These are phyloP conservation scores for Acanthochlamys bracteata DNA, from an alignment of 106 monocot species.

Conservation along the genomic window DNA sequence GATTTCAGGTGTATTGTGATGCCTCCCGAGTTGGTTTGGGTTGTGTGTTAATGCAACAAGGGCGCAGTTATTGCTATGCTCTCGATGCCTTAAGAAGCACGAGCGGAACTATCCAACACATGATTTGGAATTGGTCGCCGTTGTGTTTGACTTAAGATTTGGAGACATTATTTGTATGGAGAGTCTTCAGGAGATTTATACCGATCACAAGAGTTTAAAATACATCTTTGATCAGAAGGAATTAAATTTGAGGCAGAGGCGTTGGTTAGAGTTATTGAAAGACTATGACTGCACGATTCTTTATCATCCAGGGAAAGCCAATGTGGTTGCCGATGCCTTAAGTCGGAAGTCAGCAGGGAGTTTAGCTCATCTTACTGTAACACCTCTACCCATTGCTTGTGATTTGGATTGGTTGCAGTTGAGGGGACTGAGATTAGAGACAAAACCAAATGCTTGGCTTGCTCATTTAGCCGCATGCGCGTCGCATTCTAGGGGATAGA, in stretches of 20 bases:
- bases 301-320: slow-evolving; percentile 9
- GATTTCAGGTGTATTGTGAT: slow-evolving; percentile 10
- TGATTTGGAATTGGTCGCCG: neutral
- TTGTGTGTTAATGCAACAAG: neutral
- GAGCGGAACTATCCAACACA: neutral
- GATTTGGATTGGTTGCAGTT: too few species aligned
- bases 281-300: neutral
- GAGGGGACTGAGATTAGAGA: too few species aligned
- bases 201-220: too few species aligned
- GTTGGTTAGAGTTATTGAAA: too few species aligned
- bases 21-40: neutral
- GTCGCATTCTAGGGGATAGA: too few species aligned
- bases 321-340: slow-evolving; percentile 10
- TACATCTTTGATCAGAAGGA: too few species aligned
- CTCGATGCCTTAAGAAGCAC: neutral
- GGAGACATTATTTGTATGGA: slow-evolving; percentile 1
- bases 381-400: too few species aligned
- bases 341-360: too few species aligned
- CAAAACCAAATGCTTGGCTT: too few species aligned
- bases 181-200: neutral
- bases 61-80: slow-evolving; percentile 11
- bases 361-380: too few species aligned
- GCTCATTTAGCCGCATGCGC: too few species aligned
- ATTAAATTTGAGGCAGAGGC: too few species aligned
- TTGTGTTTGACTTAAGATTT: slow-evolving; percentile 2